phyloP scores from a whole-genome alignment of 2,329 filamentous ascomycete genomes.

The Penicillium sp. region DNA sequence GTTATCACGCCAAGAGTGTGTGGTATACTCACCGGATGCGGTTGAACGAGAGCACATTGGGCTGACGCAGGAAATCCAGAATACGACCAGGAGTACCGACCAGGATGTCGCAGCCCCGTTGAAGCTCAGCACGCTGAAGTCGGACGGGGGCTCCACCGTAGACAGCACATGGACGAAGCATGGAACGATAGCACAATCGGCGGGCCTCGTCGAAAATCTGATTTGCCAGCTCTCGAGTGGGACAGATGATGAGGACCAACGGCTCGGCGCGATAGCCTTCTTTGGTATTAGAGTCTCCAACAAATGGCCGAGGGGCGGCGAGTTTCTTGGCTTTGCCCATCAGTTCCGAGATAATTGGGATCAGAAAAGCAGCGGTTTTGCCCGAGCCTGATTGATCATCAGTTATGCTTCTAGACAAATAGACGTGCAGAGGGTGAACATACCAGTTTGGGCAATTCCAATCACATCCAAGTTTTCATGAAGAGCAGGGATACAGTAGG shows the following conservation, averaged over 20 bases:
- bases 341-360: conserved; percentile 80
- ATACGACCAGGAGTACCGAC: conserved; percentile 85
- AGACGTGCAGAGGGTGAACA: conserved; percentile 20
- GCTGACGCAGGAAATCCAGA: conserved; percentile 71
- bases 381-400: conserved; percentile 63
- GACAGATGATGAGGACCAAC: conserved; percentile 75
- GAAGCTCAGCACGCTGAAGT: conserved; percentile 66
- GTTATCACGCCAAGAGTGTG: not conserved
- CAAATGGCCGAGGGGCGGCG: conserved; percentile 65
- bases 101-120: conserved; percentile 81
- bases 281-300: conserved; percentile 41
- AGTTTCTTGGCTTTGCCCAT: conserved; percentile 96
- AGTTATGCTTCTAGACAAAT: too few relatives aligned
- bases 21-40: conserved; percentile 60
- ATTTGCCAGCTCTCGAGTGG: conserved; percentile 82
- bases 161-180: conserved; percentile 83
- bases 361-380: conserved; percentile 88
- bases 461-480: conserved; percentile 73
- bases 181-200: conserved; percentile 87
- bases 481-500: conserved; percentile 75
- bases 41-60: conserved; percentile 61
- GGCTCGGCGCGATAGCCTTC: conserved; percentile 70
- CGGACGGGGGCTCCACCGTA: conserved; percentile 76
- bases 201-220: conserved; percentile 95
- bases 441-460: conserved; percentile 87